Evolutionary conservation across 257 asterid species (phyloP).

Genomic region (Anisodus tanguticus): DNA sequence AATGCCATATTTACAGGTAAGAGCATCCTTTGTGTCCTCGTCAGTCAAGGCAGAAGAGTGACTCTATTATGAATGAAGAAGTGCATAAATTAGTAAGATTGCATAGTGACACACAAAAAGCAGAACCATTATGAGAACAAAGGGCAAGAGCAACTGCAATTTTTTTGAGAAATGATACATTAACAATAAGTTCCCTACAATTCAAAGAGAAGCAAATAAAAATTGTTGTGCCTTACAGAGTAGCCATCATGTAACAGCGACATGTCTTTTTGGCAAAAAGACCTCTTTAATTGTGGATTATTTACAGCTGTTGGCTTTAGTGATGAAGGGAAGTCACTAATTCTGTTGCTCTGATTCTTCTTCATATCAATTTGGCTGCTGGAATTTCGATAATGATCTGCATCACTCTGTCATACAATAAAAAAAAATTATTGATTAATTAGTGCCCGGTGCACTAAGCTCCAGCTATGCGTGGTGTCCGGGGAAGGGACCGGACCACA

Average conservation of each 20-base stretch:
- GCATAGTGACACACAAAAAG: constrained; percentile 6
- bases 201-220: neutral
- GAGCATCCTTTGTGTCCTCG: constrained; percentile 68
- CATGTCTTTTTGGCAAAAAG: constrained; percentile 64
- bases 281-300: constrained; percentile 56
- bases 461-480: no score
- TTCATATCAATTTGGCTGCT: constrained; percentile 44
- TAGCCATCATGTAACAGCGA: constrained; percentile 63
- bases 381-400: constrained; percentile 56
- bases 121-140: constrained; percentile 14
- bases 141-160: neutral
- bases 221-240: constrained; percentile 59
- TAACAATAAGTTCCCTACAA: constrained; percentile 2
- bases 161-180: constrained; percentile 13
- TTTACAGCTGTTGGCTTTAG: constrained; percentile 49
- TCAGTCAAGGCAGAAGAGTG: constrained; percentile 81
- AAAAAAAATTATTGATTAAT: constrained; percentile 32
- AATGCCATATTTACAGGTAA: constrained; percentile 52
- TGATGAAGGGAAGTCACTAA: constrained; percentile 39
- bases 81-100: constrained; percentile 33
- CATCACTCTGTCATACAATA: constrained; percentile 58
- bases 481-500: no score
- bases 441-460: neutral
- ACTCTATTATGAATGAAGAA: constrained; percentile 54
- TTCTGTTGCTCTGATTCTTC: constrained; percentile 47